Percentiles rank a stretch among this genome's conserved stretches.
These are phyloP conservation scores for Fusarium foetens DNA, from an alignment of 2,329 filamentous ascomycete species.

Conservation along the genomic window DNA sequence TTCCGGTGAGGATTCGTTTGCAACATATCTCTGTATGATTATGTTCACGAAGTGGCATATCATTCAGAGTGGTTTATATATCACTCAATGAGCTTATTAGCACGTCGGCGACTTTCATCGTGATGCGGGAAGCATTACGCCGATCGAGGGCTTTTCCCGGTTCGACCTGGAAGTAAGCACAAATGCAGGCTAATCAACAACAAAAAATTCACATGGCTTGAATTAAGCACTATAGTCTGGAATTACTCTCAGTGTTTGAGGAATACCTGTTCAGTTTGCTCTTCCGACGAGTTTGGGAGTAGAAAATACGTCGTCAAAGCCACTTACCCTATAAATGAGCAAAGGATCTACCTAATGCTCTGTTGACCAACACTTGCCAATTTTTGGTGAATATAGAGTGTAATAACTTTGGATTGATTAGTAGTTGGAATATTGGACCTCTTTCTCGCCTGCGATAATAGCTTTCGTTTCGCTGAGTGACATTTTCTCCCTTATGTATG, in stretches of 20 bases:
- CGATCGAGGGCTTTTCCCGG: not conserved
- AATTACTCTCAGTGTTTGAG: not conserved
- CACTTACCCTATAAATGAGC: not conserved
- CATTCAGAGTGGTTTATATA: fast-evolving
- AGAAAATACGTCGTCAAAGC: not conserved
- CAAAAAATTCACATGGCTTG: not conserved
- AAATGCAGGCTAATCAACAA: not conserved
- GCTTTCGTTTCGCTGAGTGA: too few relatives aligned
- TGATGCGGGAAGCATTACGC: not conserved
- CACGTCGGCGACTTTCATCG: not conserved
- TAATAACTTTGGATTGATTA: fast-evolving
- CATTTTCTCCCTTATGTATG: too few relatives aligned
- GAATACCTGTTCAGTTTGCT: not conserved
- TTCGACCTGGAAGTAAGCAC: not conserved
- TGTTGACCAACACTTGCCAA: not conserved
- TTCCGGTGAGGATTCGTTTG: not conserved
- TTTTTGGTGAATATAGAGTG: not conserved
- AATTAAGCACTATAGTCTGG: too few relatives aligned
- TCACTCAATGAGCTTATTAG: fast-evolving
- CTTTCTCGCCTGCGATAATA: too few relatives aligned
- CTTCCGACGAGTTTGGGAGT: not conserved
- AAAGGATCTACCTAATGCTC: not conserved
- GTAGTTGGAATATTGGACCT: fast-evolving
- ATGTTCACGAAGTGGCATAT: fast-evolving
- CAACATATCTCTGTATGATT: not conserved